Conservation (phyloP, 306 rosid species). For the Delonix regia region DNA sequence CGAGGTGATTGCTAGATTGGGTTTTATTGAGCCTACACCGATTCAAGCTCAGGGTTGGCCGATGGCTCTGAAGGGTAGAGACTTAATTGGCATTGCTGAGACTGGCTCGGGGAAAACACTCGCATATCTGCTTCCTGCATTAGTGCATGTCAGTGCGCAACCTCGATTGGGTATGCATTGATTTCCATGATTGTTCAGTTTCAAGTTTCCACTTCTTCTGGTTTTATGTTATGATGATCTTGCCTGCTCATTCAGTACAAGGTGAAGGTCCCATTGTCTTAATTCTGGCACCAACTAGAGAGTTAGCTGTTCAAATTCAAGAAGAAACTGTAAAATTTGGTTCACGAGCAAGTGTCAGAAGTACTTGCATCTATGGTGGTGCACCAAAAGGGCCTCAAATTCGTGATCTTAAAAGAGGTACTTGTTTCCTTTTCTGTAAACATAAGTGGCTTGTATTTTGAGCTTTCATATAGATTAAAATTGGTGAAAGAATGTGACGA, state of each 20-base stretch:
- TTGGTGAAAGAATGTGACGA: slow-evolving; percentile 24
- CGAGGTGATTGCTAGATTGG: slow-evolving; percentile 83
- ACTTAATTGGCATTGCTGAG: slow-evolving; percentile 95
- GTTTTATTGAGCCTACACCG: slow-evolving; percentile 94
- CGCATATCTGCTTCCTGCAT: slow-evolving; percentile 84
- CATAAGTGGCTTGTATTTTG: slow-evolving; percentile 7
- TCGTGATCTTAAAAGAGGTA: slow-evolving; percentile 88
- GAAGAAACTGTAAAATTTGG: slow-evolving; percentile 81
- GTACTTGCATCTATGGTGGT: slow-evolving; percentile 92
- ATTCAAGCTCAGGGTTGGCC: slow-evolving; percentile 99
- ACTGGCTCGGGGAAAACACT: slow-evolving; percentile 98
- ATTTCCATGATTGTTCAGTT: neutral
- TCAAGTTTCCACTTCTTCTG: neutral
- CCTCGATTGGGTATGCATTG: slow-evolving; percentile 73
- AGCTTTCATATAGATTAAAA: neutral
- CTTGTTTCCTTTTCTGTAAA: slow-evolving; percentile 1
- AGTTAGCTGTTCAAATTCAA: slow-evolving; percentile 96
- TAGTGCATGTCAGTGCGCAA: slow-evolving; percentile 92
- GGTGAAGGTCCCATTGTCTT: slow-evolving; percentile 94
- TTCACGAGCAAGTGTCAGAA: slow-evolving; percentile 55
- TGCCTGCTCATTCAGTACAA: slow-evolving; percentile 47
- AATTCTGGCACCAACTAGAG: slow-evolving; percentile 91
- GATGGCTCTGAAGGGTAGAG: slow-evolving; percentile 96
- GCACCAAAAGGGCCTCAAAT: slow-evolving; percentile 99
- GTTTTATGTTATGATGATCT: slow-evolving; percentile 27